Base-by-base conservation (phyloP, 2,329 filamentous ascomycete genomes). In the Samsoniella hepiali region DNA sequence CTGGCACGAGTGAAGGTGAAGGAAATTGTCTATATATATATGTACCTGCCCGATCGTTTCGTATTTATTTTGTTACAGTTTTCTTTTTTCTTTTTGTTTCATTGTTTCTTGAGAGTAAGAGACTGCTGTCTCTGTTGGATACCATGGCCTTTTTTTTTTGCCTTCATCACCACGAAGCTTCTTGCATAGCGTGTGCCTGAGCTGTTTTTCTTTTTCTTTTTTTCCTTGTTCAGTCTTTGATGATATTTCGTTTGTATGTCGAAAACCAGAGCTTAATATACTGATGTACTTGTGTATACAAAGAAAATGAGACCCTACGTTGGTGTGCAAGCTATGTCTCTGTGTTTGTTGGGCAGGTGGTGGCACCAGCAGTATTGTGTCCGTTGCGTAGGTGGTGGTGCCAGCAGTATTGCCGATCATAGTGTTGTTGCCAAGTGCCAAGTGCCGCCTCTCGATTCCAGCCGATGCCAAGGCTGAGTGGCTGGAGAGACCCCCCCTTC, bases 1-100 rank as follows among this genome's bases (percentile, higher is more conserved):
- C 8, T 59, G 63, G 55, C 60, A 31, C 4, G 63, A 63, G n/a
- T 63, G 40, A 51, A 10, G 36, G 54, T 13, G 40, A 53, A n/a
- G 27, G n/a, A 40, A 60, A 38, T 47, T 50, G 44, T 44, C 15
- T 60, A 22, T 57, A 45, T 58, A 36, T 49, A 32, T 59, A 36
- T 60, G 38, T 5, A 36, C 40, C 7, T 55, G 15, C 31, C 15
- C 13, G 7, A 44, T 50, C 34, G 22, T 32, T 57, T 51, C 38
- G 44, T 34, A 40, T 59, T 56, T 60, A 32, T 27, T 55, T 44
- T 58, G 44, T 61, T 54, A 17, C 53, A 31, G 3, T 5, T 29
- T 31, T 59, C n/a, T 29, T 27, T 45, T 45, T 53, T 47, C n/a
- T 42, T 9, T 7, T 22, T 57, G 29, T 50, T 45, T 10, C 36